phyloP scores from a whole-genome alignment of 1,139 yeast genomes.

The Protomyces pachydermus region DNA sequence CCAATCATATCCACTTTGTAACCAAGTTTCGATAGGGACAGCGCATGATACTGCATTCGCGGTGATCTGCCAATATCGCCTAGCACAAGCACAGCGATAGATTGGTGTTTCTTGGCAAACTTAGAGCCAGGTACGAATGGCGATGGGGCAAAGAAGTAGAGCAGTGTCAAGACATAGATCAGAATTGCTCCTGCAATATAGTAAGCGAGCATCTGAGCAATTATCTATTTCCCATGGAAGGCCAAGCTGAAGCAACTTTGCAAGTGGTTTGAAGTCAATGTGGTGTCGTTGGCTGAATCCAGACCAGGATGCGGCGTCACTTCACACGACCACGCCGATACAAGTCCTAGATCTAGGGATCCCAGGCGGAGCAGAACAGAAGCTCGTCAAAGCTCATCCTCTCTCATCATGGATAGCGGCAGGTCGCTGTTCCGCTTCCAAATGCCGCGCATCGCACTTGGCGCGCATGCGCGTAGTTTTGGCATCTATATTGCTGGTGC shows the following conservation, averaged over 20 bases:
- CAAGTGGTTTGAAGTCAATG: background rate
- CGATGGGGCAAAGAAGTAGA: constrained; percentile 23
- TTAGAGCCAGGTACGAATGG: constrained; percentile 18
- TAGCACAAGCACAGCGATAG: constrained; percentile 67
- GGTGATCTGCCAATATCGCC: constrained; percentile 98
- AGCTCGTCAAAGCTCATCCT: background rate
- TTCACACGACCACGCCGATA: background rate
- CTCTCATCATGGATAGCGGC: background rate
- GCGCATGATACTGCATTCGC: constrained; percentile 86
- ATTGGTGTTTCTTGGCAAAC: constrained; percentile 20
- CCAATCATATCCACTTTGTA: constrained; percentile 83
- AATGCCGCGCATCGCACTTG: constrained; percentile 9
- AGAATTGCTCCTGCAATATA: constrained; percentile 8
- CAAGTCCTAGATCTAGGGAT: too few species aligned
- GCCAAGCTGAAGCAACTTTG: background rate
- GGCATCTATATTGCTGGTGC: constrained; percentile 19
- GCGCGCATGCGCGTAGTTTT: constrained; percentile 20
- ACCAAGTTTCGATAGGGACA: constrained; percentile 63
- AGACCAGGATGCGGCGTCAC: background rate
- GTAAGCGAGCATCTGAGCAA: background rate
- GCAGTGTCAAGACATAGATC: constrained; percentile 9
- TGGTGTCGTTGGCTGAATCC: background rate
- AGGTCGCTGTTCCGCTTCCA: constrained; percentile 19
- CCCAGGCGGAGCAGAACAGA: too few species aligned
- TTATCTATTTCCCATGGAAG: background rate